Evolutionary conservation across 2,329 filamentous ascomycete genomes (phyloP), one percentile per base, ranked within the genome.

Genomic region (Ilyonectria robusta): DNA sequence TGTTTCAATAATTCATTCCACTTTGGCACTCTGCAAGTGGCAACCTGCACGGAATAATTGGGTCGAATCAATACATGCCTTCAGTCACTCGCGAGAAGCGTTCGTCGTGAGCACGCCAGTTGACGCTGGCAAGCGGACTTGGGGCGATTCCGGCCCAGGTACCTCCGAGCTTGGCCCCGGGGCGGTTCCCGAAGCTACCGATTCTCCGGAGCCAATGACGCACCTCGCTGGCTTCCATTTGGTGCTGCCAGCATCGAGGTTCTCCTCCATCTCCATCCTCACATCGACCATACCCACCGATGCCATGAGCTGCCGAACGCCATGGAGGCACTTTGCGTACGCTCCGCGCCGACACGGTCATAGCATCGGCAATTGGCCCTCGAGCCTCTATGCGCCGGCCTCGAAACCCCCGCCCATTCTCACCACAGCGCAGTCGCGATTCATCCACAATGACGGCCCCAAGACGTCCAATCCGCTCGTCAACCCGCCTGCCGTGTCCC

Each of bases 401-500:
- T 26, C 59, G 59, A 47, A 50, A 40, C 11, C 67, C 33, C 65
- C 51, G 47, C 61, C 69, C 62, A 55, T 48, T 59, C 46, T 50
- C 59, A 31, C 57, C 46, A 46, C 60, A 35, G 60, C 62, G 44
- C 74, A 68, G 11, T 64, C 66, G 51, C 77, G 77, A 31, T 62
- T 59, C 59, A 71, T 73, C 37, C 72, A 78, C 63, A 73, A 73
- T 64, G 74, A 70, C 33, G 73, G 69, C 21, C 69, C 71, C 60
- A 73, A 76, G 65, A 78, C 68, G 71, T 76, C 72, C 71, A 83
- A 76, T 64, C 72, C 80, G 35, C 76, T 81, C 56, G 76, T 94
- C 72, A 97, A 97, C 82, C 92, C 93, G 0, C 93, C 94, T 0
- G 76, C 83, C 10, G 89, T 89, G 53, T 96, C 94, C 0, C 91